Evolutionary conservation across 345 rosid species (phyloP), one percentile per base, ranked within the genome.

Genomic region (rapeseed (Brassica napus)): DNA sequence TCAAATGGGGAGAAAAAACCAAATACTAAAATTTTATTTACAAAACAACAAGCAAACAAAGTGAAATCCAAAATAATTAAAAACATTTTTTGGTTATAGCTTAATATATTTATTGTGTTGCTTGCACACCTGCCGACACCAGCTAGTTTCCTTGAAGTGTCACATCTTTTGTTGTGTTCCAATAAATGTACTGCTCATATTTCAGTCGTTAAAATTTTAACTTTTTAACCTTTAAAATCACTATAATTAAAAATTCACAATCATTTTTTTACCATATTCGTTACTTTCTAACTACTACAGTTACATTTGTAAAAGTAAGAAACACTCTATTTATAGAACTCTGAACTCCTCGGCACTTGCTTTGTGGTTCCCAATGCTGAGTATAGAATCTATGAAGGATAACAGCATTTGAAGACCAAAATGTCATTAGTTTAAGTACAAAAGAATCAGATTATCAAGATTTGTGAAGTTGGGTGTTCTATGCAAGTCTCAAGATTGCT

Each of bases 121-220:
- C 69, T 71, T 71, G 64, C 65, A 76, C 69, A 81, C 60, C 63
- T 76, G 28, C 83, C 83, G 80, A 76, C 83, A 81, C 65, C 73
- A 76, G 68, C 80, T 71, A 71, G 71, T 66, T 81, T 58, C 83
- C 77, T 76, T 71, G 83, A 76, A 71, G 69, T 76, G 80, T 66
- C 83, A 71, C 80, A 76, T 76, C 74, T 60, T 65, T 71, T 59
- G 80, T 76, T 71, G 32, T 65, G 80, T 80, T 75, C 76, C 72
- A 67, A 65, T 65, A 71, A 71, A 42, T 73, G 62, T 75, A 71
- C 80, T 75, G 73, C 69, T 71, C 73, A 71, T 34, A 24, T 15
- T 18, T 66, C 83, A 75, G 69, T 58, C 80, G 64, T 55, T 34
- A 55, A 6, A 11, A 14, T 34, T 72, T 71, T 63, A 52, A 30